Percentiles rank a stretch among this genome's conserved stretches.
These are phyloP conservation scores for Cordyceps cicadae DNA, from an alignment of 2,329 filamentous ascomycete genomes.

Conservation along the genomic window DNA sequence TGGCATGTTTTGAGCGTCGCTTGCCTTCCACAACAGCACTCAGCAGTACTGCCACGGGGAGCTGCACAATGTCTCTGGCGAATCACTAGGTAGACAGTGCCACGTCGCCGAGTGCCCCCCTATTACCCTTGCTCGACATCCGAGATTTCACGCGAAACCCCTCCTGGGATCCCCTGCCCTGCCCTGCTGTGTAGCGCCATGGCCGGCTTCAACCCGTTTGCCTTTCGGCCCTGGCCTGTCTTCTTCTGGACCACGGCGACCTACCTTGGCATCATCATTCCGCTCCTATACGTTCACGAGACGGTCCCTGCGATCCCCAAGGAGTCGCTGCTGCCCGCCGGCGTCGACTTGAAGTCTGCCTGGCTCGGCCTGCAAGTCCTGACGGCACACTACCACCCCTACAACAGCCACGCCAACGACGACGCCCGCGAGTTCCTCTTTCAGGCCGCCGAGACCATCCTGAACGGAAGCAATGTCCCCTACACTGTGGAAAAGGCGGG, in stretches of 20 bases:
- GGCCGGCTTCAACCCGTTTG: slow-evolving; percentile 46
- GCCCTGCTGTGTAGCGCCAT: background rate
- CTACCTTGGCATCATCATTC: slow-evolving; percentile 70
- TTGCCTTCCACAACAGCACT: background rate
- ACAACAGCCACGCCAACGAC: slow-evolving; percentile 80
- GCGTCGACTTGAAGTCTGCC: slow-evolving; percentile 74
- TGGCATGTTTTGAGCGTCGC: background rate
- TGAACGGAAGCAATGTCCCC: slow-evolving; percentile 49
- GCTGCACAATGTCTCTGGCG: background rate
- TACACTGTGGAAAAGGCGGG: slow-evolving; percentile 34
- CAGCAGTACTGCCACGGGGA: background rate
- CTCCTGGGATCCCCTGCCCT: background rate
- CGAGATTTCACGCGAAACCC: background rate
- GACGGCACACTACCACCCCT: slow-evolving; percentile 72
- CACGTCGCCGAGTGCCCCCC: background rate
- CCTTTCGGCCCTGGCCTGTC: slow-evolving; percentile 74
- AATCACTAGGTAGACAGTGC: background rate
- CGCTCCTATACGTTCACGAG: slow-evolving; percentile 66
- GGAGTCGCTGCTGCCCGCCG: slow-evolving; percentile 39
- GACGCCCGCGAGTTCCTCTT: slow-evolving; percentile 65
- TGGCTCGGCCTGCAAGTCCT: slow-evolving; percentile 77
- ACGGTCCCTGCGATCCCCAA: slow-evolving; percentile 55
- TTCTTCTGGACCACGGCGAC: slow-evolving; percentile 67
- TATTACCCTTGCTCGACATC: background rate
- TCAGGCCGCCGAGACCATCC: slow-evolving; percentile 60